Conservation (phyloP, 2,329 filamentous ascomycete genomes). For the Fusarium sp. region DNA sequence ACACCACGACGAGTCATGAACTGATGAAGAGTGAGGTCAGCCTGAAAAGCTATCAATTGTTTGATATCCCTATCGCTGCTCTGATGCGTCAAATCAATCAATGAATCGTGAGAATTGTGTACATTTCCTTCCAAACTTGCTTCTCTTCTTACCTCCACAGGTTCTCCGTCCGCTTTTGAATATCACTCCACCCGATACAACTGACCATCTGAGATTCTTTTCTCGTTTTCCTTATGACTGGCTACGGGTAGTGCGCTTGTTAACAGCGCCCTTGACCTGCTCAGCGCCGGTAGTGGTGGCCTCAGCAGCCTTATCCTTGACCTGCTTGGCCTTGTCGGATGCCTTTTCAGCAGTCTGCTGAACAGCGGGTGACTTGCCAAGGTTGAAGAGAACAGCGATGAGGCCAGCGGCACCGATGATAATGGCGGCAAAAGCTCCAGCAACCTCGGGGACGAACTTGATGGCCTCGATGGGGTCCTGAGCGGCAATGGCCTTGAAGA, state of each 20-base stretch:
- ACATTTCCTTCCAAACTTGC: slow-evolving; percentile 27
- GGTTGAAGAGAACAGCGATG: slow-evolving; percentile 71
- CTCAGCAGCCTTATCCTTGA: slow-evolving; percentile 72
- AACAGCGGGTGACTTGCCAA: slow-evolving; percentile 72
- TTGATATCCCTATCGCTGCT: slow-evolving; percentile 28
- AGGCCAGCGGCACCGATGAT: slow-evolving; percentile 76
- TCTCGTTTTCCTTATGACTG: slow-evolving; percentile 54
- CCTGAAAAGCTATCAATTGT: slow-evolving; percentile 24
- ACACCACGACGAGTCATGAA: neutral
- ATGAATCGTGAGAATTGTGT: slow-evolving; percentile 33
- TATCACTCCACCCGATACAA: neutral
- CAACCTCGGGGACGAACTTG: slow-evolving; percentile 91
- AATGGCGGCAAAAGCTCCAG: slow-evolving; percentile 79
- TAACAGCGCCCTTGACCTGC: slow-evolving; percentile 78
- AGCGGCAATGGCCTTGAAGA: slow-evolving; percentile 87
- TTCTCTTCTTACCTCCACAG: slow-evolving; percentile 13
- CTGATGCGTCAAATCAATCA: slow-evolving; percentile 30
- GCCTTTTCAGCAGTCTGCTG: slow-evolving; percentile 75
- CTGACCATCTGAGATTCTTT: neutral
- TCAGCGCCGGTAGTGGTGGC: slow-evolving; percentile 71
- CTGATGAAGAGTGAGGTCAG: slow-evolving; percentile 1
- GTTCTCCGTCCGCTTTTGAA: slow-evolving; percentile 7
- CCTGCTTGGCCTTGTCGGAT: slow-evolving; percentile 78
- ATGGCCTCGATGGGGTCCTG: slow-evolving; percentile 84
- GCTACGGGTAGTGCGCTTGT: slow-evolving; percentile 68